Base-by-base conservation (phyloP, 306 rosid genomes). In the Medicago ruthenica region DNA sequence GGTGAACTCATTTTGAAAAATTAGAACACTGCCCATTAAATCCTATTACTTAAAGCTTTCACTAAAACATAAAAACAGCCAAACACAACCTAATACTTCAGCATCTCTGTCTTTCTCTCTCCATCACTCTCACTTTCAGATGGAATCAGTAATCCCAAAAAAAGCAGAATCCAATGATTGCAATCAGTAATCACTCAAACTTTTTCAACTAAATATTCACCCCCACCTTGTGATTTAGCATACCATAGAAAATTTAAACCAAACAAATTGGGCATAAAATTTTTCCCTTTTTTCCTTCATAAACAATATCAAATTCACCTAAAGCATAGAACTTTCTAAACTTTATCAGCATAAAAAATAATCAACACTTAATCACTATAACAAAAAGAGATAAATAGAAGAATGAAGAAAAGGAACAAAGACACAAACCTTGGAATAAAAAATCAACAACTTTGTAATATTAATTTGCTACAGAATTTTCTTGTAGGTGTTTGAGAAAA, bases 61-160 rank as follows among this genome's bases (percentile, higher is more conserved):
- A 76, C 68, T 72, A 50, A 69, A 41, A 53, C 53, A 50, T 73
- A 58, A 7, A 47, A 69, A 75, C 66, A 79, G 64, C 58, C 79
- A 85, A 80, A 74, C 83, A 62, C 60, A 48, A 69, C 74, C 48
- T 76, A 42, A n/a, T 45, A 31, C 36, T 75, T 74, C 67, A 79
- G 79, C 75, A 79, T 39, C 71, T 69, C 44, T 70, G 45, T 72
- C 79, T 54, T 20, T 37, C 20, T 63, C 24, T 58, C 14, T 66
- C 71, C 2, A 40, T 66, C 53, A 66, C 18, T 65, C 76, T 64
- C 66, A 21, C 65, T 59, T 70, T 55, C 48, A 69, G 78, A 44
- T 63, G 75, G 58, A 70, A 31, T 13, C 27, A 59, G 70, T 57
- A 34, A 69, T 34, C 41, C 48, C 1, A 8, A 78, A 42, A 53